Percentiles rank a stretch among this genome's conserved stretches.
phyloP scores from a whole-genome alignment of 371 early-diverging fungal genomes.

The Mortierella sp. region DNA sequence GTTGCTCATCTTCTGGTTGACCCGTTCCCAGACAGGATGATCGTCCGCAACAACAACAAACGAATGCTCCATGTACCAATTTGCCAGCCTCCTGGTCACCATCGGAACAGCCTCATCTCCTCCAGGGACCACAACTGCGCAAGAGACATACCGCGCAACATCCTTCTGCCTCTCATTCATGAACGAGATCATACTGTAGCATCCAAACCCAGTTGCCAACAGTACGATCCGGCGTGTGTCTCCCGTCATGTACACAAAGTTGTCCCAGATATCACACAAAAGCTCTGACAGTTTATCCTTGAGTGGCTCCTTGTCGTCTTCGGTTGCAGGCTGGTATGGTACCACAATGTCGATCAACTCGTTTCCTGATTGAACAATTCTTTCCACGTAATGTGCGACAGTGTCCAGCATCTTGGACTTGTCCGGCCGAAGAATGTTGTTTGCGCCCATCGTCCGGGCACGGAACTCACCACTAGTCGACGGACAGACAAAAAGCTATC shows the following conservation, averaged over 20 bases:
- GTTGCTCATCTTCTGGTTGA: conserved; percentile 27
- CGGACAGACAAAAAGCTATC: not conserved
- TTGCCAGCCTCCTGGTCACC: conserved; percentile 41
- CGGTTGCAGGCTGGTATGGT: conserved; percentile 47
- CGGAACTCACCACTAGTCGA: conserved; percentile 45
- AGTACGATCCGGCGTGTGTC: conserved; percentile 35
- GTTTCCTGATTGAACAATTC: conserved; percentile 36
- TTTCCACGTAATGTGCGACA: conserved; percentile 52
- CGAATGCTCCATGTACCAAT: conserved; percentile 49
- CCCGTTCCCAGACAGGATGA: conserved; percentile 46
- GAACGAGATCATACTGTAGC: conserved; percentile 45
- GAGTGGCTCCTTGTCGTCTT: conserved; percentile 38
- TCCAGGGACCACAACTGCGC: conserved; percentile 49
- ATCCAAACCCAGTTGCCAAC: conserved; percentile 46
- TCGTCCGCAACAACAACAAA: conserved; percentile 48
- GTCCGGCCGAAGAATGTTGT: conserved; percentile 49
- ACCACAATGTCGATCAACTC: conserved; percentile 50
- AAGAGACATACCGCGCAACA: conserved; percentile 33
- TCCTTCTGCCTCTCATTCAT: conserved; percentile 57
- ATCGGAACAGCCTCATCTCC: conserved; percentile 44
- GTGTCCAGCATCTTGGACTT: conserved; percentile 42
- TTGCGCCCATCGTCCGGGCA: conserved; percentile 41
- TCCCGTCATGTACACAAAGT: conserved; percentile 37
- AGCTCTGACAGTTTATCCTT: conserved; percentile 43
- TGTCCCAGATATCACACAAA: conserved; percentile 56